phyloP scores from a whole-genome alignment of 495 filamentous ascomycete species.

The Baudoinia panamericana region DNA sequence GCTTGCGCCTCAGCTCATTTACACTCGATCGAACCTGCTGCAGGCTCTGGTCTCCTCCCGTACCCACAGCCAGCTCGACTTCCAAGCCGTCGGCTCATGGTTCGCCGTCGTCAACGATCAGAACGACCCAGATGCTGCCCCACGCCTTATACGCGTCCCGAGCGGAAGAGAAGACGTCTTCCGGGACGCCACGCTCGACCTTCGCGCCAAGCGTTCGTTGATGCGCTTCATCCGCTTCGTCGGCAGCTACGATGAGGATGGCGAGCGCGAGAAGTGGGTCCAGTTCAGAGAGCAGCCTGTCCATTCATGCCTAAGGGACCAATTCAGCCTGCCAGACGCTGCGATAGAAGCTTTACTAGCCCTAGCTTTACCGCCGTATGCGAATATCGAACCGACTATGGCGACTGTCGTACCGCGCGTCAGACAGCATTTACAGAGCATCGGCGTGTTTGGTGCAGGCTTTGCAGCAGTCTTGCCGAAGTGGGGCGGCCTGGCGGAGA shows the following conservation, averaged over 20 bases:
- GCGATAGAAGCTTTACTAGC: conserved; percentile 64
- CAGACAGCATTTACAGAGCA: conserved; percentile 68
- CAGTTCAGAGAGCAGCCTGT: conserved; percentile 39
- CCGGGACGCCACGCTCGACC: conserved; percentile 53
- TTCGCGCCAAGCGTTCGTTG: conserved; percentile 62
- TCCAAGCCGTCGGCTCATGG: conserved; percentile 88
- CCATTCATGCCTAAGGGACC: conserved; percentile 47
- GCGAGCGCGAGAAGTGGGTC: conserved; percentile 41
- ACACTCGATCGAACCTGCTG: conserved; percentile 65
- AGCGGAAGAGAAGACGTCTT: conserved; percentile 82
- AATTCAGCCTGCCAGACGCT: conserved; percentile 52
- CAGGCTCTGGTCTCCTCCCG: conserved; percentile 71
- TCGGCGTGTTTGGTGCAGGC: conserved; percentile 73
- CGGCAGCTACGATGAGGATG: conserved; percentile 44
- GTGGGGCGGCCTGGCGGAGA: conserved; percentile 87
- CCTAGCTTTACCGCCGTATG: conserved; percentile 58
- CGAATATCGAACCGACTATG: conserved; percentile 44
- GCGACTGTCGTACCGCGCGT: conserved; percentile 54
- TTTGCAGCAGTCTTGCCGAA: conserved; percentile 78
- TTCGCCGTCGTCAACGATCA: conserved; percentile 49
- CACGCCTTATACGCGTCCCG: conserved; percentile 44
- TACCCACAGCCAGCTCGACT: conserved; percentile 79
- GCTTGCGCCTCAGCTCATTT: conserved; percentile 75
- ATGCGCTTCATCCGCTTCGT: conserved; percentile 85
- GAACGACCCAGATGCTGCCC: not conserved